Evolutionary conservation across 2,329 filamentous ascomycete species (phyloP).

Genomic region (Mycocentrospora acerina): DNA sequence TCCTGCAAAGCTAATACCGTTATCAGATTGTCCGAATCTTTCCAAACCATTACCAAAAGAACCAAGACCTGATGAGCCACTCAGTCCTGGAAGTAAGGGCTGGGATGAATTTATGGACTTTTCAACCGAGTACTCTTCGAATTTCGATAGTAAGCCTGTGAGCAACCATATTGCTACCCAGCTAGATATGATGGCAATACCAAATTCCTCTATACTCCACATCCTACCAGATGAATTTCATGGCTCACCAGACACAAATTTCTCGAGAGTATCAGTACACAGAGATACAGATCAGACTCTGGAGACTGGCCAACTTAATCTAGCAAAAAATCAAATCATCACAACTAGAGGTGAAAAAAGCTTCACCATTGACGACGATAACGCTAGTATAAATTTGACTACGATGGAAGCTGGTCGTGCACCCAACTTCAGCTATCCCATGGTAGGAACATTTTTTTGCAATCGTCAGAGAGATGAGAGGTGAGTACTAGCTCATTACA

Average conservation of each 20-base stretch:
- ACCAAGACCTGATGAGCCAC: neutral
- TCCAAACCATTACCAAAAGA: no score
- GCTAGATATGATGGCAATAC: no score
- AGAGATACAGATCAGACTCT: conserved; percentile 3
- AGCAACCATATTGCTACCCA: no score
- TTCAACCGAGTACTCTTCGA: neutral
- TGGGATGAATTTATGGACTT: conserved; percentile 11
- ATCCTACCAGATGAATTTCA: no score
- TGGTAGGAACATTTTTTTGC: conserved; percentile 13
- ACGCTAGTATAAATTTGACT: neutral
- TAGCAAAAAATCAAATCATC: no score
- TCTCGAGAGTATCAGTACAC: neutral
- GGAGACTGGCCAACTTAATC: no score
- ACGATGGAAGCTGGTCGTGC: conserved; percentile 13
- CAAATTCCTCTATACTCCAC: no score
- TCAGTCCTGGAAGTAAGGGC: conserved; percentile 5
- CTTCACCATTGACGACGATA: neutral
- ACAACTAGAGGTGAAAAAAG: conserved; percentile 1
- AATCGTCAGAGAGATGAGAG: conserved; percentile 2
- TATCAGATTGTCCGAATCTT: neutral
- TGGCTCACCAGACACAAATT: neutral
- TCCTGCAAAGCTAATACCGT: no score
- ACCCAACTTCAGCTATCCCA: conserved; percentile 27
- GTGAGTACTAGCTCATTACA: neutral
- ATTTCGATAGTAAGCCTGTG: neutral